These are phyloP conservation scores for Podaxis rugospora DNA, from an alignment of 768 basidiomycete genomes.

Conservation along the genomic window DNA sequence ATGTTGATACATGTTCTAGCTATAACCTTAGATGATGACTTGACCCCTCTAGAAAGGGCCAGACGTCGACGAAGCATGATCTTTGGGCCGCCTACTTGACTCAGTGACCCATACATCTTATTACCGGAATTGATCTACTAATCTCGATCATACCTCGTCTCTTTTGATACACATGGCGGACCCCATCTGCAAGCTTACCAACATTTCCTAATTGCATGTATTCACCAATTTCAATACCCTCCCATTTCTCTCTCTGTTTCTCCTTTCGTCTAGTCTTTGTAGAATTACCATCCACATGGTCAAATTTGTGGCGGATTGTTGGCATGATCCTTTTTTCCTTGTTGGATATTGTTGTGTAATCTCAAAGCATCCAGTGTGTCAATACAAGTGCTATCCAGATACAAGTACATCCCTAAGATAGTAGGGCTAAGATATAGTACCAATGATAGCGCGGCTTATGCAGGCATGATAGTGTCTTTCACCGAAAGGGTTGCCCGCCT, in stretches of 20 bases:
- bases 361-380: constrained; percentile 2
- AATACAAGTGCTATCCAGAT: background rate
- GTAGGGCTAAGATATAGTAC: background rate
- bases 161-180: background rate
- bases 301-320: constrained; percentile 4
- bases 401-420: background rate
- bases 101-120: background rate
- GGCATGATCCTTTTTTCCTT: background rate
- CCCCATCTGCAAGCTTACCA: background rate
- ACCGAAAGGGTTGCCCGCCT: background rate
- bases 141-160: background rate
- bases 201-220: background rate
- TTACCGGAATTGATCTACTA: background rate
- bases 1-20: constrained; percentile 26
- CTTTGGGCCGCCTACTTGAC: constrained; percentile 24
- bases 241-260: background rate
- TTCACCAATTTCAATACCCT: background rate
- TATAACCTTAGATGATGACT: constrained; percentile 42
- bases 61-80: constrained; percentile 42
- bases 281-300: background rate
- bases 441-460: background rate
- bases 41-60: constrained; percentile 70
- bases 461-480: background rate
- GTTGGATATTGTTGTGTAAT: constrained; percentile 2
- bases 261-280: background rate